Evolutionary conservation across 2,329 filamentous ascomycete species (phyloP), one percentile per base, ranked within the genome.

Genomic region (Cryphonectria parasitica): DNA sequence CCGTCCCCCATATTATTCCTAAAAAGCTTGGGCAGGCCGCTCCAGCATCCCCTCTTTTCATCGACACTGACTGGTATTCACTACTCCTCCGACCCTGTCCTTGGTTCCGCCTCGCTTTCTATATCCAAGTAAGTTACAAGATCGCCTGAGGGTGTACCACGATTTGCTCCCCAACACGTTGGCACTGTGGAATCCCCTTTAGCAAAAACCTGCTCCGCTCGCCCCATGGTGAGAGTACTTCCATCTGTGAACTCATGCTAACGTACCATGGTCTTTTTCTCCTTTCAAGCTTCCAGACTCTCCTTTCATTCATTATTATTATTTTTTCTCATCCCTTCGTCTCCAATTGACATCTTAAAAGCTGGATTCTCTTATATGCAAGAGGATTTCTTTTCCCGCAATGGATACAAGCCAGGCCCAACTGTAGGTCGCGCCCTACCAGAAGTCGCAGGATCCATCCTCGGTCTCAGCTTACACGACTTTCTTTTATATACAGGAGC

Each of bases 341-440:
- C 17, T 17, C 22, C 8, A 77, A 79, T 78, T 78, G 77, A 78
- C 75, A 68, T 63, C 56, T 73, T 72, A 77, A 77, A 78, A 78
- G 76, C 76, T 80, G 64, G 43, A 60, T 56, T 56, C 78, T 76
- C 75, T 79, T 76, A 73, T 70, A 73, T 74, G 78, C 74, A 75
- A 75, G 76, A 73, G 31, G 31, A 54, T 11, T 49, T 15, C 76
- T 76, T 25, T 76, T 76, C 75, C 77, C 79, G 79, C 77, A 80
- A 87, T 88, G 86, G 83, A 87, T 76, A 80, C 84, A 73, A 82
- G 79, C 76, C 84, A 87, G 76, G 79, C 83, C 77, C 83, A 86
- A 76, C 77, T 87, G 86, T 89, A 86, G 79, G 86, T 77, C 74
- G 66, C 75, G 34, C 72, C 76, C 76, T 68, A 74, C 74, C 74